Evolutionary conservation across 2,329 filamentous ascomycete species (phyloP).

Genomic region (Curvularia eragrostidis): DNA sequence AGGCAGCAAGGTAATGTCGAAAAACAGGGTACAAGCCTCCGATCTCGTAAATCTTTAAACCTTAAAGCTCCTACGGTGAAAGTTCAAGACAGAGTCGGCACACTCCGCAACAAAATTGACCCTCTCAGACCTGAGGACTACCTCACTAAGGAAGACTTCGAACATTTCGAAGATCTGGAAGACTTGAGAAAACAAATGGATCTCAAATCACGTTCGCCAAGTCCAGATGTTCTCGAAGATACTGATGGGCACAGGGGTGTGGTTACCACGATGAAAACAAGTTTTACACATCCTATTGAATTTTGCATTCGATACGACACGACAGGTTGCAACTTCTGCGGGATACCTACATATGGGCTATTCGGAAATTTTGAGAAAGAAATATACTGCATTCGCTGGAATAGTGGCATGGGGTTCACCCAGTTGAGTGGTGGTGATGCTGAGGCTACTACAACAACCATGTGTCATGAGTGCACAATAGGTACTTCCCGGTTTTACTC

Average conservation of each 20-base stretch:
- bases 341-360: slow-evolving; percentile 50
- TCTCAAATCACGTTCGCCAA: slow-evolving; percentile 22
- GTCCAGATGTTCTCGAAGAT: slow-evolving; percentile 40
- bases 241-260: slow-evolving; percentile 32
- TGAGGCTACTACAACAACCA: slow-evolving; percentile 30
- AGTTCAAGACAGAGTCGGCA: slow-evolving; percentile 7
- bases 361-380: slow-evolving; percentile 47
- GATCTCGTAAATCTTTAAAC: too few relatives aligned
- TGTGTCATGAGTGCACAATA: slow-evolving; percentile 36
- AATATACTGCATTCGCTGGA: slow-evolving; percentile 46
- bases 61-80: background rate
- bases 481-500: background rate
- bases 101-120: background rate
- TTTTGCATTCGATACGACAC: slow-evolving; percentile 30
- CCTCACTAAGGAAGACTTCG: slow-evolving; percentile 27
- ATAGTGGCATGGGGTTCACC: slow-evolving; percentile 46
- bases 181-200: slow-evolving; percentile 14
- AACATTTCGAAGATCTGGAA: background rate
- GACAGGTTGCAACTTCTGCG: slow-evolving; percentile 53
- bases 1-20: background rate
- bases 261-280: slow-evolving; percentile 46
- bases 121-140: slow-evolving; percentile 4
- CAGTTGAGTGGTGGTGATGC: slow-evolving; percentile 51
- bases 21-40: too few relatives aligned
- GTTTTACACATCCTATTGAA: slow-evolving; percentile 51